phyloP scores from a whole-genome alignment of 495 filamentous ascomycete genomes.

The Thermochaetoides thermophila region DNA sequence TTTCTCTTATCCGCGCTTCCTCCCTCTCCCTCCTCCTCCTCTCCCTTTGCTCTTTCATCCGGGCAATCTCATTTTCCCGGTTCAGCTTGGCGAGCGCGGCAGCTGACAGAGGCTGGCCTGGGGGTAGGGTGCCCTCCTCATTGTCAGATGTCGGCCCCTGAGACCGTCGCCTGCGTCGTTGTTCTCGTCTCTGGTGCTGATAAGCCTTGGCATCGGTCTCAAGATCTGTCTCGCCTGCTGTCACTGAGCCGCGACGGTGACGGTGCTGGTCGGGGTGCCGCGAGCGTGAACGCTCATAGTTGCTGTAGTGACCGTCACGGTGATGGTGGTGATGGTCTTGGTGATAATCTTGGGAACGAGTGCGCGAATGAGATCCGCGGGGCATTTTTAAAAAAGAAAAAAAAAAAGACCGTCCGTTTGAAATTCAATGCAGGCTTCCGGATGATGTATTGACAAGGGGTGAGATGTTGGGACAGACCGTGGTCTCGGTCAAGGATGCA shows the following conservation, averaged over 20 bases:
- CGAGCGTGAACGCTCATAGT: too few species aligned
- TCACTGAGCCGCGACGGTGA: slow-evolving; percentile 2
- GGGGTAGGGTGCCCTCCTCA: slow-evolving; percentile 11
- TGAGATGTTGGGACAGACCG: too few species aligned
- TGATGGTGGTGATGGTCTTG: background rate
- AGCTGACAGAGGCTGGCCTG: slow-evolving; percentile 36
- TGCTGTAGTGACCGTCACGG: background rate
- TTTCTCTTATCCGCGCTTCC: slow-evolving; percentile 19
- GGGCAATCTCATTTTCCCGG: slow-evolving; percentile 31
- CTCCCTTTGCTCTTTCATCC: background rate
- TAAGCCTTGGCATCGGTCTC: slow-evolving; percentile 1
- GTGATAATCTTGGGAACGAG: background rate
- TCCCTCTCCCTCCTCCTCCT: slow-evolving; percentile 10
- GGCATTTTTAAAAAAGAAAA: too few species aligned
- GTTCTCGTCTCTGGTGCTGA: background rate
- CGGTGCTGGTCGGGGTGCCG: too few species aligned
- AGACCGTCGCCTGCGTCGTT: background rate
- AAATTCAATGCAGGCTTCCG: too few species aligned
- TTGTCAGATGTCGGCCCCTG: slow-evolving; percentile 5
- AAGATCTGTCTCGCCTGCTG: too few species aligned
- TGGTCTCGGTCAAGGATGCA: too few species aligned
- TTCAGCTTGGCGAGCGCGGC: slow-evolving; percentile 49
- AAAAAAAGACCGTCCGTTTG: too few species aligned
- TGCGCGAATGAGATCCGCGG: slow-evolving; percentile 4
- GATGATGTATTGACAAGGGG: too few species aligned